Conservation (phyloP, 495 filamentous ascomycete species). For the Neurospora pannonica region DNA sequence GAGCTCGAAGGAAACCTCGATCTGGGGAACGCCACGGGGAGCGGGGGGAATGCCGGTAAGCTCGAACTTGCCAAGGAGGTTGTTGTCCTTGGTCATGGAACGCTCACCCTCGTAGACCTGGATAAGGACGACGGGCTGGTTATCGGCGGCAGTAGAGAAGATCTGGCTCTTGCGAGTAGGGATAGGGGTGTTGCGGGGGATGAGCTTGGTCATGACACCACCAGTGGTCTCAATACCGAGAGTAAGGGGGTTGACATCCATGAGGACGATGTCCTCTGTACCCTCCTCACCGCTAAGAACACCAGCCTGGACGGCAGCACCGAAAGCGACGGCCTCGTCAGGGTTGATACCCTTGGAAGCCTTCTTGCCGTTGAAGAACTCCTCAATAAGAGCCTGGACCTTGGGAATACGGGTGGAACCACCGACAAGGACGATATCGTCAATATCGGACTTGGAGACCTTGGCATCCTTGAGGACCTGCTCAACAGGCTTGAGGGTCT, state of each 20-base stretch:
- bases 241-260: conserved; percentile 97
- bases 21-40: conserved; percentile 92
- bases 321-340: conserved; percentile 95
- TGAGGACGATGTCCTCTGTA: conserved; percentile 71
- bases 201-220: conserved; percentile 97
- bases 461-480: conserved; percentile 92
- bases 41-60: conserved; percentile 90
- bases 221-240: conserved; percentile 98
- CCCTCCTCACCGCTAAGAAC: conserved; percentile 81
- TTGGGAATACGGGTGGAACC: conserved; percentile 96
- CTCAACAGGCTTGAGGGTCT: conserved; percentile 97
- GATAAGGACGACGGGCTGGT: conserved; percentile 95
- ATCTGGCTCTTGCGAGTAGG: conserved; percentile 96
- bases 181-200: conserved; percentile 90
- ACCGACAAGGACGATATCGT: conserved; percentile 87
- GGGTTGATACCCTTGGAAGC: conserved; percentile 98
- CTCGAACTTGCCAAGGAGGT: conserved; percentile 95
- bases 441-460: conserved; percentile 75
- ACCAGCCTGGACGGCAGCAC: conserved; percentile 95
- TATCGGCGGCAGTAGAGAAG: conserved; percentile 95
- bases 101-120: conserved; percentile 97
- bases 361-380: conserved; percentile 91
- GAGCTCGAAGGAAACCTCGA: conserved; percentile 95
- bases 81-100: conserved; percentile 94
- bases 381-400: conserved; percentile 88